A percentile compares a stretch with the other conserved stretches of the same genome.
Evolutionary conservation across 208 protist species (phyloP).

Genomic region (Trypanosoma boissoni): DNA sequence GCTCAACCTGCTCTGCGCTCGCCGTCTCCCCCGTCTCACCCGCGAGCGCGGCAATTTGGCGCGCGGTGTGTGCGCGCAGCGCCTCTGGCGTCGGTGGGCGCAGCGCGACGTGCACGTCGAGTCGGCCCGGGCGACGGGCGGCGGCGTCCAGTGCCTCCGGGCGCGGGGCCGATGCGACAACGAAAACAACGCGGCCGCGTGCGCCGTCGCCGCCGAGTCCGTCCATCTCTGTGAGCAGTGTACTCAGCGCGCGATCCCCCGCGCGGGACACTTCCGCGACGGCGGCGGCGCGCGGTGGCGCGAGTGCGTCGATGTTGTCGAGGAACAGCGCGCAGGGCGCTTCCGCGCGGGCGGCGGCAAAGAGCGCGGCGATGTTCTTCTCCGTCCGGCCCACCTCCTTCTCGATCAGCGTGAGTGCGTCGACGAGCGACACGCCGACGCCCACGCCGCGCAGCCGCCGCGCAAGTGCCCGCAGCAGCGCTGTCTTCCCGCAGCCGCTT

Average conservation of each 20-base stretch:
- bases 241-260: conserved; percentile 1
- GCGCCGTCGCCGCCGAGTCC: conserved; percentile 41
- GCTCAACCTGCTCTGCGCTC: too few relatives aligned
- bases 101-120: conserved; percentile 82
- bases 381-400: conserved; percentile 89
- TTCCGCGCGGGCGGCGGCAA: conserved; percentile 58
- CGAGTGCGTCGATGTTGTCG: conserved; percentile 91
- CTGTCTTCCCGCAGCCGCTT: conserved; percentile 85
- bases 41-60: conserved; percentile 11
- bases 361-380: conserved; percentile 84
- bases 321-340: conserved; percentile 85
- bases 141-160: conserved; percentile 71
- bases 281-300: conserved; percentile 57
- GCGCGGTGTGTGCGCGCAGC: conserved; percentile 14
- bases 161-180: conserved; percentile 78
- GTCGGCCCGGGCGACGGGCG: conserved; percentile 75
- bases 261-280: conserved; percentile 36
- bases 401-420: conserved; percentile 74
- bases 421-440: conserved; percentile 65
- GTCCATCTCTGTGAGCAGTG: conserved; percentile 82
- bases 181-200: conserved; percentile 40
- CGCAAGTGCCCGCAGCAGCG: conserved; percentile 54
- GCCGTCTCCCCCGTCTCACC: background rate
- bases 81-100: conserved; percentile 18
- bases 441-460: conserved; percentile 34